These are phyloP conservation scores for Didymellaceae sp. DNA, from an alignment of 2,329 filamentous ascomycete species.

Conservation along the genomic window DNA sequence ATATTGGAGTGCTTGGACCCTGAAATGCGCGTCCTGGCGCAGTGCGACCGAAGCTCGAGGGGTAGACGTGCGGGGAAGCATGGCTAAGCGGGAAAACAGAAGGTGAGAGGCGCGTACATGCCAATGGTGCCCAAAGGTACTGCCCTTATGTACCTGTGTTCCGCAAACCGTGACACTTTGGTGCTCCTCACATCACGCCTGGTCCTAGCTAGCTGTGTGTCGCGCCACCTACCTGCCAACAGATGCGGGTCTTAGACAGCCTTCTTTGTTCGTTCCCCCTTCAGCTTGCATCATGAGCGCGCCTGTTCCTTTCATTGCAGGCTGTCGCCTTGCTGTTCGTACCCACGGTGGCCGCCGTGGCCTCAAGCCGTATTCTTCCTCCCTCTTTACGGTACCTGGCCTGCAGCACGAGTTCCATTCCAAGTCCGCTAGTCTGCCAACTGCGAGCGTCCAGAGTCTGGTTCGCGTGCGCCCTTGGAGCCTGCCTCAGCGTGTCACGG, in stretches of 20 bases:
- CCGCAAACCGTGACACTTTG: conserved; percentile 25
- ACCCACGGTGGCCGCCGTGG: conserved; percentile 26
- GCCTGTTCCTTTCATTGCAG: conserved; percentile 33
- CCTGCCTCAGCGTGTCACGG: conserved; percentile 41
- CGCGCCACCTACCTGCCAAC: conserved; percentile 23
- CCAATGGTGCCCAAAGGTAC: conserved; percentile 28
- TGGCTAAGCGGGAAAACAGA: conserved; percentile 30
- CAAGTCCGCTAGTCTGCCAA: conserved; percentile 21
- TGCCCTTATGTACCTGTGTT: conserved; percentile 30
- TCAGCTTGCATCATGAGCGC: conserved; percentile 42
- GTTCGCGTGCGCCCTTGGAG: conserved; percentile 35
- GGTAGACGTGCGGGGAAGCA: conserved; percentile 35
- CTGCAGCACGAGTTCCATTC: conserved; percentile 28
- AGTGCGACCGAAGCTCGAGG: conserved; percentile 13
- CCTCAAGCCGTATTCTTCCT: conserved; percentile 9
- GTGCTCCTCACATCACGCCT: conserved; percentile 22
- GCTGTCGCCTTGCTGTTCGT: conserved; percentile 37
- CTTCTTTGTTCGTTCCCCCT: conserved; percentile 28
- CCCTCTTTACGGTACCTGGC: conserved; percentile 24
- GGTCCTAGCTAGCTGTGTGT: conserved; percentile 18
- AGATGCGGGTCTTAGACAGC: conserved; percentile 43
- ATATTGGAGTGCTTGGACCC: background rate
- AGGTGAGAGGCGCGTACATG: conserved; percentile 24
- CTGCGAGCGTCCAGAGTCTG: conserved; percentile 31
- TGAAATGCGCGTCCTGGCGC: conserved; percentile 10